Base-by-base conservation (phyloP, 2,329 filamentous ascomycete genomes). In the Epichloe amarillans region DNA sequence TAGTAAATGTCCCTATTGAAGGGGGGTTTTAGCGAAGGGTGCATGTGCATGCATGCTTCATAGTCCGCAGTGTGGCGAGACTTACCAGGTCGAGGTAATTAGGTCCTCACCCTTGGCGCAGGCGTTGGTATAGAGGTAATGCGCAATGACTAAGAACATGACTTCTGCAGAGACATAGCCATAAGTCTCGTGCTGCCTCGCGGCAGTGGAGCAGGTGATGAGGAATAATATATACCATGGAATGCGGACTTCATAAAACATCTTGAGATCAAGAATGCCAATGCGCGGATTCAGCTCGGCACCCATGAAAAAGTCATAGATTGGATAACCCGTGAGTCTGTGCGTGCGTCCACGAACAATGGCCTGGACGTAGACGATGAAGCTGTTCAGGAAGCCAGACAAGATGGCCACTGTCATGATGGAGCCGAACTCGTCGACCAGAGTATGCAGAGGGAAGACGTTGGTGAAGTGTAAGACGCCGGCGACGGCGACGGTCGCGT, bases 341-440 rank as follows among this genome's bases (percentile, higher is more conserved):
- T 30, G 8, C 88, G 97, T 95, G 56, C 91, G 86, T 51, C 90
- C 90, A 53, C 93, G 84, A 55, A 73, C 73, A 52, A 91, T 68
- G 35, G 91, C 88, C 15, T 88, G 95, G 64, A 88, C 74, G 70
- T 97, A 98, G 50, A 90, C 91, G 49, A 89, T 71, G 59, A 91
- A 76, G 55, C 84, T 83, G 59, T 95, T 87, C 41, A 91, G 62
- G 70, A 86, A 96, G 53, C 91, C 91, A n/a, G 88, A 93, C 56
- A 94, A 66, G 62, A 98, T 97, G 55, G 91, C 88, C 11, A 98
- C 93, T 43, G 84, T 89, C 74, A 98, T 83, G 46, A 98, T 74
- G 39, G 90, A 84, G 2, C 93, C 94, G 56, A 98, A 98, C 68
- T 97, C 87, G 64, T 98, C 93, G 56, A 98, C 82, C 61, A 96